A percentile compares a stretch with the other conserved stretches of the same genome.
Conservation (phyloP, 495 filamentous ascomycete genomes). For the Lophiotrema nucula region DNA sequence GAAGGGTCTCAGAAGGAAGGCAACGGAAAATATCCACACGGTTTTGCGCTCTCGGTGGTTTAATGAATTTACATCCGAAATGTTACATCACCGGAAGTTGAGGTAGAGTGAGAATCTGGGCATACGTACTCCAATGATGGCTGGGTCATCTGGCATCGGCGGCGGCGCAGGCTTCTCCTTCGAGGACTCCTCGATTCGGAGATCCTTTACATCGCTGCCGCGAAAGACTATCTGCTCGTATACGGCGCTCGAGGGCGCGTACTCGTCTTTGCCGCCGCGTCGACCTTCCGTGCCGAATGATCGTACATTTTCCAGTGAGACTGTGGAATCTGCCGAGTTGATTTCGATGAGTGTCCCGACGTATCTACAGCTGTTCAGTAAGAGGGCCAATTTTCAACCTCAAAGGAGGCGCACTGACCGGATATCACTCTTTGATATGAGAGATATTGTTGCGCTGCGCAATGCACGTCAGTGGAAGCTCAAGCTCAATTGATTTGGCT, state of each 20-base stretch:
- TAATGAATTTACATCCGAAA: constrained; percentile 70
- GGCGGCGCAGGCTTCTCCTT: constrained; percentile 66
- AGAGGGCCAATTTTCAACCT: constrained; percentile 34
- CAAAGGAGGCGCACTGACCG: constrained; percentile 59
- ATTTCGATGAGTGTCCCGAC: constrained; percentile 95
- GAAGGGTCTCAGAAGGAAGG: constrained; percentile 92
- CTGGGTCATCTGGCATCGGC: constrained; percentile 90
- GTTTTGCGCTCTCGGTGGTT: constrained; percentile 87
- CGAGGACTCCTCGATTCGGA: constrained; percentile 80
- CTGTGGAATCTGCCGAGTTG: constrained; percentile 93
- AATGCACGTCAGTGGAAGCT: constrained; percentile 12
- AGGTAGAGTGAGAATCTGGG: constrained; percentile 10
- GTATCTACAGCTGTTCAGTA: constrained; percentile 61
- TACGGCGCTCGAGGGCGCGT: constrained; percentile 73
- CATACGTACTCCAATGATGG: constrained; percentile 90
- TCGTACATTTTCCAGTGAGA: constrained; percentile 90
- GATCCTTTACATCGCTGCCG: constrained; percentile 97
- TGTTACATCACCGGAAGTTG: constrained; percentile 68
- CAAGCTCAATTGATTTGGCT: constrained; percentile 6
- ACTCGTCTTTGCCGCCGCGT: constrained; percentile 73
- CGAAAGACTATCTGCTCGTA: constrained; percentile 99
- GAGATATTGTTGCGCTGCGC: constrained; percentile 69
- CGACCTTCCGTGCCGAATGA: constrained; percentile 94
- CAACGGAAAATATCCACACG: constrained; percentile 97
- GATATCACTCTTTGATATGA: constrained; percentile 97